Evolutionary conservation across 352 stramenopile genomes (phyloP), one percentile per base, ranked within the genome.

Genomic region (Phytopythium vexans): DNA sequence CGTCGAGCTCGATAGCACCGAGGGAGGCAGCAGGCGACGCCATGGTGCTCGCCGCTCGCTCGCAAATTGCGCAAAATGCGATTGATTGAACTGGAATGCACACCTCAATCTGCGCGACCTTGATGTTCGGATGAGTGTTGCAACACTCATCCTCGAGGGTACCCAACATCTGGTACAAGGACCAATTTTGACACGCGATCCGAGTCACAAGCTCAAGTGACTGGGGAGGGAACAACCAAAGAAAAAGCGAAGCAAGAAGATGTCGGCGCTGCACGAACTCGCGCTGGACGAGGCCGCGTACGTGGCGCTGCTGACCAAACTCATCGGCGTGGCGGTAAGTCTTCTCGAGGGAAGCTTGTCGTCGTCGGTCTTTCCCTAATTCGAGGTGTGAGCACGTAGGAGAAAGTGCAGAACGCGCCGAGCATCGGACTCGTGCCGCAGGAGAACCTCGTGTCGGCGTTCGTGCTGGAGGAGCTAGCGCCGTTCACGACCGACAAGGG

Each of bases 371-470:
- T 34, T 10, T 37, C 27, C 12, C 33, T 40, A 15, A 15, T 41
- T 8, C 6, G 9, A 6, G 46, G 34, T 40, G 4, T 53, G 12
- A 8, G 8, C 2, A 54, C n/a, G n/a, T 60, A 85, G 60, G 77
- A 90, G 46, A 80, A 86, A 52, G 74, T 88, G 49, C 80, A 90
- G 39, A 90, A 90, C 40, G 66, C 80, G 16, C 74, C 77, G 9
- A 66, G 69, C 54, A 52, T 88, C 15, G 80, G 77, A 0, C 66
- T 96, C 27, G 56, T 97, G 8, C 89, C 89, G 37, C 70, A 82
- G 47, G 89, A 97, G 52, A 89, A 96, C 63, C 47, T 85, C 53
- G 85, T 94, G 36, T 91, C 78, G 32, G 74, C 95, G 66, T 77
- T 96, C 62, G 75, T 97, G 37, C 56, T 97, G 50, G 76, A 77